Percentiles rank a stretch among this genome's conserved stretches.
These are phyloP conservation scores for Colletotrichum magnum DNA, from an alignment of 2,329 filamentous ascomycete genomes.

Conservation along the genomic window DNA sequence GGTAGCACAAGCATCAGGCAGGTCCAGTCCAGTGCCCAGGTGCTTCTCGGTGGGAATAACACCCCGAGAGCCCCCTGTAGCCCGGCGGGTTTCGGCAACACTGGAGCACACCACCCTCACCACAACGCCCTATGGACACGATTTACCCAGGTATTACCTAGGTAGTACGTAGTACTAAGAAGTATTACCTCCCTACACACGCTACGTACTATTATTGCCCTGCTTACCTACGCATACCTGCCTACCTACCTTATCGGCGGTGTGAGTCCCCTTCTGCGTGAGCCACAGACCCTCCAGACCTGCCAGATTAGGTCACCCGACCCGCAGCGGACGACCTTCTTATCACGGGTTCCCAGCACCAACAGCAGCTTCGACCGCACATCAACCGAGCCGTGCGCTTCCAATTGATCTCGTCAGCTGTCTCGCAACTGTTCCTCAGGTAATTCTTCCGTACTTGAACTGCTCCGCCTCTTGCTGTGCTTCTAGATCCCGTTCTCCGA, in stretches of 20 bases:
- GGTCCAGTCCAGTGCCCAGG: constrained; percentile 2
- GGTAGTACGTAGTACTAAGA: background rate
- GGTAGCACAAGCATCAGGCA: constrained; percentile 5
- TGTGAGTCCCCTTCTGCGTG: background rate
- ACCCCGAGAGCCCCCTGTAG: constrained; percentile 27
- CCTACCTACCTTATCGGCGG: background rate
- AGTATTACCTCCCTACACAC: no score
- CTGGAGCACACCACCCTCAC: constrained; percentile 2
- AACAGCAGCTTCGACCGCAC: constrained; percentile 37
- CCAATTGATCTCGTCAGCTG: constrained; percentile 42
- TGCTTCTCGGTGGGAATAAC: constrained; percentile 3
- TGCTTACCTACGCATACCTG: background rate
- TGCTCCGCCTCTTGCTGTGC: constrained; percentile 1
- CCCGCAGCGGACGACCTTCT: constrained; percentile 34
- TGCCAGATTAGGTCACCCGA: constrained; percentile 42
- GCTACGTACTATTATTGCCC: no score
- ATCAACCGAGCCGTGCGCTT: constrained; percentile 31
- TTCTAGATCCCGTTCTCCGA: background rate
- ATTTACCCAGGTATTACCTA: background rate
- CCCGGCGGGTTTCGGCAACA: constrained; percentile 33
- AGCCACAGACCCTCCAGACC: constrained; percentile 39
- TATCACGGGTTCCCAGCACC: constrained; percentile 41
- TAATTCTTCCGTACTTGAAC: constrained; percentile 31
- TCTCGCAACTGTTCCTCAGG: constrained; percentile 34
- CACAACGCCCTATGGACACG: constrained; percentile 20